These are phyloP conservation scores for Wickerhamiella pararugosa DNA, from an alignment of 1,139 yeast genomes.

Conservation along the genomic window DNA sequence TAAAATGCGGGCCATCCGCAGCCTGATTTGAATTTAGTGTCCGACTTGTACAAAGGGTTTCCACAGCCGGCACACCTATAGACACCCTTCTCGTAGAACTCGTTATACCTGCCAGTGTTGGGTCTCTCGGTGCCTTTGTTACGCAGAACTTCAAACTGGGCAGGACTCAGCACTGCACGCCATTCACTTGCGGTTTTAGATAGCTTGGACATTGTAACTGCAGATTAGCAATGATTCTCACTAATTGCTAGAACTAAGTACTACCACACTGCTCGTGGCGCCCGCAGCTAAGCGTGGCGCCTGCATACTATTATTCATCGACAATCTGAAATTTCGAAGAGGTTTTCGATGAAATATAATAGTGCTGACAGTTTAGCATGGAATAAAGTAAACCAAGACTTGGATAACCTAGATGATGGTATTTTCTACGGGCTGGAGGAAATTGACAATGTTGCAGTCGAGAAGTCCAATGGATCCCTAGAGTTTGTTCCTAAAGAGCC, in stretches of 20 bases:
- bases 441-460: conserved; percentile 78
- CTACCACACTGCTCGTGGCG: too few relatives aligned
- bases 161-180: conserved; percentile 63
- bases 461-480: conserved; percentile 47
- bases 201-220: conserved; percentile 14
- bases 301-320: too few relatives aligned
- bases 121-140: conserved; percentile 79
- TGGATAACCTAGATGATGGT: conserved; percentile 52
- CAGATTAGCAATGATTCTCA: background rate
- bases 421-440: conserved; percentile 77
- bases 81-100: conserved; percentile 39
- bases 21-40: conserved; percentile 71
- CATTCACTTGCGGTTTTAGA: conserved; percentile 51
- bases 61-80: conserved; percentile 80
- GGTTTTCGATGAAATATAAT: too few relatives aligned
- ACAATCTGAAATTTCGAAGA: too few relatives aligned
- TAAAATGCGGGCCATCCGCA: conserved; percentile 99
- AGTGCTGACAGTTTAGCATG: conserved; percentile 27
- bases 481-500: conserved; percentile 34
- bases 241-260: background rate
- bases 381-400: conserved; percentile 68
- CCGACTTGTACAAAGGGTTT: conserved; percentile 61
- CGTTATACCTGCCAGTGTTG: conserved; percentile 54
- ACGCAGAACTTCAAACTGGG: conserved; percentile 66
- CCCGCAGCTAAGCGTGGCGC: too few relatives aligned